Base-by-base conservation (phyloP, 23 red algal species). In the Agarophyton chilense region DNA sequence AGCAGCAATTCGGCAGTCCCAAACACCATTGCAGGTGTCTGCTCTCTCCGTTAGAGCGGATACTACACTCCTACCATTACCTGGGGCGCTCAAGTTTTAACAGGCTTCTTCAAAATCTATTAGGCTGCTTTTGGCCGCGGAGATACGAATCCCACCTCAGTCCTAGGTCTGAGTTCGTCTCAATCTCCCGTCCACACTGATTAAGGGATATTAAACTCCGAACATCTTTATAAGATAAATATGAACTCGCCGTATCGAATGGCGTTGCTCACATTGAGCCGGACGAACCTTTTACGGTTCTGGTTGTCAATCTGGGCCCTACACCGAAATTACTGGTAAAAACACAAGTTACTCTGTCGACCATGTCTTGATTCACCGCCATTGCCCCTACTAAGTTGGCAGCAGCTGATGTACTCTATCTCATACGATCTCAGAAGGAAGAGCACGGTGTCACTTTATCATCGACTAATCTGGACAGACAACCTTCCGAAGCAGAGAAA, bases 211-310 rank as follows among this genome's bases (percentile, higher is more conserved):
- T 67, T 5, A 22, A 84, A 46, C 80, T 29, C 18, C 0, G 4
- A n/a, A 10, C 80, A 22, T 39, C 41, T 3, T 31, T 84, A 17
- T 50, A 84, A 0, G 55, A 84, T 0, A 84, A 50, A 16, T 44
- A 66, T 3, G 0, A 1, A 14, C 46, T 84, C 21, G 47, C 62
- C 13, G 1, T 58, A 2, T 10, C 80, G 0, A 84, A 84, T 84
- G 0, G 58, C 4, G 26, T 84, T 17, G 80, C 5, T 13, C 41
- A 52, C 25, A 41, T 84, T 10, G 43, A 43, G 14, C 55, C 46
- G 44, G 62, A 66, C 11, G 38, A 24, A 19, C 80, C 80, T 19
- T 84, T 84, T 52, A 11, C 67, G 8, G 43, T 84, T 10, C 4
- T 84, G 24, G 38, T 84, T 5, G 80, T 0, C 17, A 84, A 70